Base-by-base conservation (phyloP, 2,329 filamentous ascomycete genomes). In the Magnaporthiopsis incrustans region DNA sequence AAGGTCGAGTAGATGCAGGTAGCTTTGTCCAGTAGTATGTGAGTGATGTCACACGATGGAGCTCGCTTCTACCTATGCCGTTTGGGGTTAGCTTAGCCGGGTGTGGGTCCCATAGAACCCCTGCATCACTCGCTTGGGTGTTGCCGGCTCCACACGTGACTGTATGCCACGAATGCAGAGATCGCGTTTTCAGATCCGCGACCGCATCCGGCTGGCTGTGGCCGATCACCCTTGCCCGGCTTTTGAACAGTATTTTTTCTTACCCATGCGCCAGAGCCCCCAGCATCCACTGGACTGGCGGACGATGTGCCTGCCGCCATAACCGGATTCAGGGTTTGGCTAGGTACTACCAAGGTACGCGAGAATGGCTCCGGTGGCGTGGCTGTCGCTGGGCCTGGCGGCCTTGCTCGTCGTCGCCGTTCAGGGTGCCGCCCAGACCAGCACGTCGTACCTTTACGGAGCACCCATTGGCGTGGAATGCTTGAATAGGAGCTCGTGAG, bases 401-500 rank as follows among this genome's bases (percentile, higher is more conserved):
- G 32, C 58, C 30, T 27, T 63, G 26, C 27, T 58, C 18, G 27
- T 38, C 56, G 71, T 69, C 26, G 32, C 32, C 32, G 69, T 67
- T 8, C 50, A 62, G 14, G 75, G 73, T 8, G 69, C 69, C 5
- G 71, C 70, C 57, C 78, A 80, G 65, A 76, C 79, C 32, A 76
- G 87, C 59, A 85, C 85, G 0, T 86, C 85, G 33, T 88, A 88
- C 71, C 83, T 85, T 70, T 89, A 88, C 71, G 86, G 86, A 69
- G 87, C 88, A 18, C 75, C 83, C 14, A 88, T 92, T 66, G 81
- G 82, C 53, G 86, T 92, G 26, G 87, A 88, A 71, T 92, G 89
- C 78, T 84, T 92, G 80, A 89, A 90, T 71, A 82, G 89, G 66
- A 90, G 86, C 75, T 84, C 87, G 88, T 90, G 70, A 77, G 86